phyloP scores from a whole-genome alignment of 768 basidiomycete species.

The Russula griseocarnosa region DNA sequence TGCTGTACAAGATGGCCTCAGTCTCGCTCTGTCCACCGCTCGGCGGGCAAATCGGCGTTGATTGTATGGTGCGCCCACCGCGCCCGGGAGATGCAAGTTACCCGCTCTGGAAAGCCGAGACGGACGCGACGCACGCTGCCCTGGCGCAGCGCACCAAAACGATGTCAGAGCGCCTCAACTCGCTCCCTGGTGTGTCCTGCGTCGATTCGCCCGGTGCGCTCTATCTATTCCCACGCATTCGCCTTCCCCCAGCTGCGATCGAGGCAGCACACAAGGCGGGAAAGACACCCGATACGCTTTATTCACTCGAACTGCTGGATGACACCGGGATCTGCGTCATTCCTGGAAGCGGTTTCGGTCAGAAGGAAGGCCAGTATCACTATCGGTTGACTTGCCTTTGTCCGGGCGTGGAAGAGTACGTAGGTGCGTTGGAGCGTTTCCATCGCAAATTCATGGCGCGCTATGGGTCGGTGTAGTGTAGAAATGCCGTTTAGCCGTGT shows the following conservation, averaged over 20 bases:
- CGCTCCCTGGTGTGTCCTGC: conserved; percentile 83
- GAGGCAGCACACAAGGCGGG: conserved; percentile 66
- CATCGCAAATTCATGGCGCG: conserved; percentile 56
- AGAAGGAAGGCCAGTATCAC: conserved; percentile 86
- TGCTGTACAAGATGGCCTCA: conserved; percentile 95
- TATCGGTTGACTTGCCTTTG: conserved; percentile 92
- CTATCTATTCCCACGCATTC: conserved; percentile 87
- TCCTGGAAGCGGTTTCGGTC: conserved; percentile 92
- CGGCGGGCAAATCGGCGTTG: conserved; percentile 89
- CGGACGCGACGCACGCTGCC: conserved; percentile 69
- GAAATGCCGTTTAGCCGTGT: background rate
- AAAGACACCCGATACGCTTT: conserved; percentile 85
- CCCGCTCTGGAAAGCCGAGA: conserved; percentile 78
- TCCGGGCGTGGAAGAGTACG: conserved; percentile 91
- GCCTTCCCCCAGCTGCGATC: conserved; percentile 66
- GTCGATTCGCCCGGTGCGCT: conserved; percentile 88
- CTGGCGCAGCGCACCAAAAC: conserved; percentile 63
- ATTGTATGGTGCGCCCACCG: conserved; percentile 91
- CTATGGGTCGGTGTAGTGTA: conserved; percentile 37
- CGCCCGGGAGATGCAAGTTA: conserved; percentile 71
- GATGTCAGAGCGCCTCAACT: conserved; percentile 79
- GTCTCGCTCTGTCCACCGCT: conserved; percentile 88
- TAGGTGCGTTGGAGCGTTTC: conserved; percentile 75
- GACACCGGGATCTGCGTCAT: conserved; percentile 92
- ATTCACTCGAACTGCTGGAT: conserved; percentile 79